Base-by-base conservation (phyloP, 2,329 filamentous ascomycete species). In the Paraphaeosphaeria minitans region DNA sequence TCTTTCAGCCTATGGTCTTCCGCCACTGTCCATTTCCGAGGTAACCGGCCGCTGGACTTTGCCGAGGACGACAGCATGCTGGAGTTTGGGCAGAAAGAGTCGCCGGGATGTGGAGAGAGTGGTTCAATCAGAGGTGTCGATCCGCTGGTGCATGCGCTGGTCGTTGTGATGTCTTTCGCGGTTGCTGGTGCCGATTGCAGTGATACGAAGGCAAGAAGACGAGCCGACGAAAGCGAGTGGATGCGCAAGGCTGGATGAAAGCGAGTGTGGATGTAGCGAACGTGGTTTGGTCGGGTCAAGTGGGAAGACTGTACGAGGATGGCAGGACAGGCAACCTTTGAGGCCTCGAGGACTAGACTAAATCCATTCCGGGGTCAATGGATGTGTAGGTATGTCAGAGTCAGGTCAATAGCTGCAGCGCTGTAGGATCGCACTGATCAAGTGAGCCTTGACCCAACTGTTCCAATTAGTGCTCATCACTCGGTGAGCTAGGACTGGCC, bases 1-100 rank as follows among this genome's bases (percentile, higher is more conserved):
- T 68, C 63, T 13, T 67, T 66, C 14, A 71, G 55, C 21, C 53
- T 66, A 31, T 69, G 64, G 39, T 71, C 69, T 53, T 71, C 69
- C 16, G 58, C 55, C 29, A 61, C 21, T 4, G 67, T 67, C 69
- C 69, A 71, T 48, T 73, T 74, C 10, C 72, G 63, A 37, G 69
- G 72, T 42, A 67, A 66, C 16, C 69, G 65, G 48, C 61, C 66
- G 5, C 61, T 64, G 7, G 65, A 41, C 31, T 63, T 61, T 51
- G 66, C 10, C 14, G 59, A 21, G 8, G 58, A 60, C 3, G 50
- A 55, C 21, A 54, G 42, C 58, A 57, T 60, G 22, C 22, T 27
- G 16, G 13, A n/a, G 33, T n/a, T 19, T 29, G 29, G 9, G 6
- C 22, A 19, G 14, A 19, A 24, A 43, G 10, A 27, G 7, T 29